These are phyloP conservation scores for Chloropicon primus DNA, from an alignment of 139 green algal species.

Conservation along the genomic window DNA sequence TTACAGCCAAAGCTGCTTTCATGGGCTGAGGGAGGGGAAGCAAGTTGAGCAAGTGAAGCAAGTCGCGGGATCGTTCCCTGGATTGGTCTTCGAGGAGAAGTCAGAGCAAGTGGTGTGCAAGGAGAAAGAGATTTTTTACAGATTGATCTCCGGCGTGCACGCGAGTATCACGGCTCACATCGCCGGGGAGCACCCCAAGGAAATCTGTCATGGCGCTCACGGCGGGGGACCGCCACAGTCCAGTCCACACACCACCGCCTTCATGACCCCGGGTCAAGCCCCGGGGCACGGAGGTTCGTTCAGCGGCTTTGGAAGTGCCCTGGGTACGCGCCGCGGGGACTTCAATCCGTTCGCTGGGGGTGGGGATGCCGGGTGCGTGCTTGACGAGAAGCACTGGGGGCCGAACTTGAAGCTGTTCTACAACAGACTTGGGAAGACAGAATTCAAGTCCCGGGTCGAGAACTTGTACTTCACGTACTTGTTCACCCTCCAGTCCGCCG, in stretches of 20 bases:
- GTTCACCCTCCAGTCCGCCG: slow-evolving; percentile 72
- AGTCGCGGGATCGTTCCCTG: not conserved
- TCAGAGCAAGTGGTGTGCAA: slow-evolving; percentile 24
- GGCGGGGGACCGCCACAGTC: not conserved
- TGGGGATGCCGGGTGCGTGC: slow-evolving; percentile 31
- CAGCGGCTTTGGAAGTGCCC: not conserved
- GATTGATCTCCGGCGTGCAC: slow-evolving; percentile 76
- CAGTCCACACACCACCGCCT: not conserved
- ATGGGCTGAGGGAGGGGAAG: not conserved
- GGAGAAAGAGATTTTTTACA: slow-evolving; percentile 72
- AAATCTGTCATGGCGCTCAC: not conserved
- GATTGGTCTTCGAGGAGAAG: slow-evolving; percentile 10
- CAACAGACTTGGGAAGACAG: not conserved
- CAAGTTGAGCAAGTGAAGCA: not conserved
- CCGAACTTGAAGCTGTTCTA: slow-evolving; percentile 65
- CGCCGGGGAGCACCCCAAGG: slow-evolving; percentile 36
- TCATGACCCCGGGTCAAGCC: not conserved
- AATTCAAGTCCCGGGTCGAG: slow-evolving; percentile 28
- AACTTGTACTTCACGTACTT: slow-evolving; percentile 96
- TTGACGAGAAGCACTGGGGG: slow-evolving; percentile 30
- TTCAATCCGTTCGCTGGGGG: not conserved
- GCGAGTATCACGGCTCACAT: slow-evolving; percentile 83
- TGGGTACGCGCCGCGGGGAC: not conserved
- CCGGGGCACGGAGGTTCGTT: not conserved
- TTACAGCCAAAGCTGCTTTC: slow-evolving; percentile 81